Evolutionary conservation across 2,329 filamentous ascomycete species (phyloP).

Genomic region (Anthostomella pinea): DNA sequence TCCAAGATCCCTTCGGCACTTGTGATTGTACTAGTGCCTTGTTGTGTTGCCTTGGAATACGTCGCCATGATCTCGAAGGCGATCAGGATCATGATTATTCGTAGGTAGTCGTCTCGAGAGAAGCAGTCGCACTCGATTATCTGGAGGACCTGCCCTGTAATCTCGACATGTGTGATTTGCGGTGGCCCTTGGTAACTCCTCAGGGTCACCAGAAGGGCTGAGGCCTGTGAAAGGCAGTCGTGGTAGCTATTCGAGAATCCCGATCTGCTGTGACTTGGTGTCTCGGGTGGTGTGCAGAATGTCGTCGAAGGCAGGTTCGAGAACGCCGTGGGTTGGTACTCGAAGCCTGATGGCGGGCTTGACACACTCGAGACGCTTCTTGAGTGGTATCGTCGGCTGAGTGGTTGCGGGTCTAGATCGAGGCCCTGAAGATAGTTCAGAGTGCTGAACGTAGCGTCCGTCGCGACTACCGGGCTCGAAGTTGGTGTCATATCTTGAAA

Average conservation of each 20-base stretch:
- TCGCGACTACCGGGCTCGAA: slow-evolving; percentile 13
- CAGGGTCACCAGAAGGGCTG: slow-evolving; percentile 14
- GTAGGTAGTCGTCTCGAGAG: slow-evolving; percentile 13
- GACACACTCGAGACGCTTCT: slow-evolving; percentile 20
- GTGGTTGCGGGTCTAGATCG: slow-evolving; percentile 9
- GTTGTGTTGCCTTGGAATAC: slow-evolving; percentile 13
- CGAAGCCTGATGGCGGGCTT: slow-evolving; percentile 19
- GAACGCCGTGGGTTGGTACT: slow-evolving; percentile 12
- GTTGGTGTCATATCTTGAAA: slow-evolving; percentile 12
- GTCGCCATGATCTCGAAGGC: slow-evolving; percentile 21
- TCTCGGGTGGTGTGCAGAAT: slow-evolving; percentile 20
- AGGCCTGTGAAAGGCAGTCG: slow-evolving; percentile 19
- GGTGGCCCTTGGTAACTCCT: slow-evolving; percentile 9
- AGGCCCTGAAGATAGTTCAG: slow-evolving; percentile 14
- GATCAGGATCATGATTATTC: slow-evolving; percentile 20
- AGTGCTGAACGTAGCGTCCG: slow-evolving; percentile 10
- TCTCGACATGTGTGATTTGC: slow-evolving; percentile 10
- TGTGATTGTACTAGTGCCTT: slow-evolving; percentile 9
- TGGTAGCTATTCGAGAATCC: slow-evolving; percentile 12
- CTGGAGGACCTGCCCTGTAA: slow-evolving; percentile 16
- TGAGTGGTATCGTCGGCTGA: slow-evolving; percentile 13
- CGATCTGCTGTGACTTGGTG: slow-evolving; percentile 17
- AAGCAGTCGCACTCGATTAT: slow-evolving; percentile 23
- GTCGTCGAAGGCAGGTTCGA: slow-evolving; percentile 11
- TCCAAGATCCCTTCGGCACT: slow-evolving; percentile 17